Base-by-base conservation (phyloP, 169 alveolate species). In the Babesia ovata region DNA sequence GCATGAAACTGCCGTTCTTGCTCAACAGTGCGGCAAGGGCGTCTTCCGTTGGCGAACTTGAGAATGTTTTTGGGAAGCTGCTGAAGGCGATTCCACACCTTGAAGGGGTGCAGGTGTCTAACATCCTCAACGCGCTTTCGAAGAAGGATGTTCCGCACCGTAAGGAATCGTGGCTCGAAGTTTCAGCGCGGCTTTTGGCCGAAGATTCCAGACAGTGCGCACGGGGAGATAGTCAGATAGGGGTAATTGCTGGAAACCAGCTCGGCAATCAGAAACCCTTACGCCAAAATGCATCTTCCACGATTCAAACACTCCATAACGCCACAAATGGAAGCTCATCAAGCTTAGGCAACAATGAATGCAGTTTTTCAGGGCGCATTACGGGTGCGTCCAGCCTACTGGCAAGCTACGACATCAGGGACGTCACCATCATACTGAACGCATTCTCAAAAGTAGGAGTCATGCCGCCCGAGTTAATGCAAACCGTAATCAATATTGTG, bases 1-100 rank as follows among this genome's bases (percentile, higher is more conserved):
- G 54, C 22, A 79, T 79, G 90, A 75, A 74, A 42, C 54, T 74
- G 45, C 90, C 90, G 16, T 83, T 83, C 59, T 63, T 83, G 11
- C 70, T 75, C n/a, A 83, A 75, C 33, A 46, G 66, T 29, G 82
- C 67, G 2, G 39, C 86, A 28, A 54, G 75, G 13, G 42, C 72
- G 42, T n/a, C 28, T 28, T 70, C 79, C 16, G 53, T 52, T 21
- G 54, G 66, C 42, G 90, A 83, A n/a, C 70, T 75, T 17, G 90
- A 83, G 29, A 33, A 46, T 13, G 74, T 75, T 4, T 56, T 83
- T 63, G 11, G 21, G 14, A 83, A 73, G 58, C 53, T 83, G 4
- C 50, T 59, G 39, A 63, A 42, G 45, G 82, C 54, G 17, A 19
- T 83, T 10, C 86, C 90, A n/a, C 28, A 42, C 14, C 60, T 83